Evolutionary conservation across 148 eudicot genomes (phyloP).

Genomic region (Chenopodium berlandieri): DNA sequence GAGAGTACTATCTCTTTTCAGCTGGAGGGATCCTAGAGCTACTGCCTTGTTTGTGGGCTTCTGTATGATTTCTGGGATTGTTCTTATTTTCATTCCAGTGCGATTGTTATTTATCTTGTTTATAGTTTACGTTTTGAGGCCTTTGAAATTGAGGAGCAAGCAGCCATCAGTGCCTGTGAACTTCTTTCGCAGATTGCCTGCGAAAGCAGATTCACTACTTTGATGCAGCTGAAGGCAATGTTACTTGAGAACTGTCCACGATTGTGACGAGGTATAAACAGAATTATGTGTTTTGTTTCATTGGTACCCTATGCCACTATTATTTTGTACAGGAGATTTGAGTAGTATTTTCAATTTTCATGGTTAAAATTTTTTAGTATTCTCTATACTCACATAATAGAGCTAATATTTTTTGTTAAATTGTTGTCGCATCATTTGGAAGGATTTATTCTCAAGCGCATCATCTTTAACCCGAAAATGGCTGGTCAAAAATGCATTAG

Average conservation of each 20-base stretch:
- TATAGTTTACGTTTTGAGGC: conserved; percentile 29
- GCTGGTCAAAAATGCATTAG: not conserved
- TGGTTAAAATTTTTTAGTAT: not conserved
- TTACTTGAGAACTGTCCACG: not conserved
- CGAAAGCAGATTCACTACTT: conserved; percentile 35
- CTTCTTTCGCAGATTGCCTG: conserved; percentile 41
- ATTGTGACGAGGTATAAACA: not conserved
- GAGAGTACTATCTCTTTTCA: conserved; percentile 38
- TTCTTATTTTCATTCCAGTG: conserved; percentile 24
- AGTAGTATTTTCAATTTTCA: not conserved
- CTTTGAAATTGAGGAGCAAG: conserved; percentile 27
- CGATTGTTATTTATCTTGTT: not conserved
- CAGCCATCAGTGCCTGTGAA: conserved; percentile 32
- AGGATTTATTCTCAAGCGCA: not conserved
- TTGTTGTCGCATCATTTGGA: not conserved
- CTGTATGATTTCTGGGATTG: conserved; percentile 18
- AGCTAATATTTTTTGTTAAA: not conserved
- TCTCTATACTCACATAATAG: not conserved
- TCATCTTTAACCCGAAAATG: not conserved
- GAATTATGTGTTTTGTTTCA: not conserved
- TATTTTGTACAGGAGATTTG: not conserved
- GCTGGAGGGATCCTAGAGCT: conserved; percentile 52
- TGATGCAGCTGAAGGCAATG: conserved; percentile 5
- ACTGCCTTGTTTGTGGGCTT: conserved; percentile 35
- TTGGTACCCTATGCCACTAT: not conserved